Evolutionary conservation across 2,329 filamentous ascomycete genomes (phyloP).

Genomic region (Cadophora luteo-olivacea): DNA sequence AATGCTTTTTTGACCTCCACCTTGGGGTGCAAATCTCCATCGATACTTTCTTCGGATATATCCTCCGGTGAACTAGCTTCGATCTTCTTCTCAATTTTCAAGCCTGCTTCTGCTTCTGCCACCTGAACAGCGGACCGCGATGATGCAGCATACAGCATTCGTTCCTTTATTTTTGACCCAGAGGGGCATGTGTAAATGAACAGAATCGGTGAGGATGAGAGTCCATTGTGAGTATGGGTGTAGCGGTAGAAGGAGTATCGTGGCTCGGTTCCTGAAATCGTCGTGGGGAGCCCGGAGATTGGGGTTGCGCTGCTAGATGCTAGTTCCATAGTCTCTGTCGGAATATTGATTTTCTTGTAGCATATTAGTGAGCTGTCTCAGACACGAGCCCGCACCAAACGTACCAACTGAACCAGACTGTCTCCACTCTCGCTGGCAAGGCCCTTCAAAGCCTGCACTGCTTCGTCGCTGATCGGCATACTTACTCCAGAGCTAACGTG

Average conservation of each 20-base stretch:
- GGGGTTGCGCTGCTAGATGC: slow-evolving; percentile 58
- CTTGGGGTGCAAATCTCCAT: slow-evolving; percentile 72
- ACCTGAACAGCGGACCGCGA: slow-evolving; percentile 70
- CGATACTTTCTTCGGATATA: slow-evolving; percentile 70
- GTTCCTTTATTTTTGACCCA: slow-evolving; percentile 76
- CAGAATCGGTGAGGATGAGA: slow-evolving; percentile 64
- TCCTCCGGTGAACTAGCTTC: slow-evolving; percentile 72
- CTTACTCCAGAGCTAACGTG: slow-evolving; percentile 53
- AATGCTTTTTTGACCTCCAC: slow-evolving; percentile 72
- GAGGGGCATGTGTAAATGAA: slow-evolving; percentile 86
- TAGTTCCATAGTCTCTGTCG: slow-evolving; percentile 73
- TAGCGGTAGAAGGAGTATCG: slow-evolving; percentile 81
- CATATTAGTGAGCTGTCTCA: not conserved
- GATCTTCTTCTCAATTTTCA: slow-evolving; percentile 74
- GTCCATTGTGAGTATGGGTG: slow-evolving; percentile 60
- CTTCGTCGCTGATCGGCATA: slow-evolving; percentile 63
- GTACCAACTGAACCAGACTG: slow-evolving; percentile 69
- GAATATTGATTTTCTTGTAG: slow-evolving; percentile 72
- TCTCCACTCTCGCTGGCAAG: slow-evolving; percentile 58
- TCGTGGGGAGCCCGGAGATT: slow-evolving; percentile 61
- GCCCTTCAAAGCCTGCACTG: slow-evolving; percentile 66
- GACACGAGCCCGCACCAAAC: slow-evolving; percentile 38
- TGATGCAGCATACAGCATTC: slow-evolving; percentile 83
- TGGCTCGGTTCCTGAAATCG: slow-evolving; percentile 72
- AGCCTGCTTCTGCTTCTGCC: slow-evolving; percentile 68